Evolutionary conservation across 225 moss, liverwort and hornwort genomes (phyloP).

Genomic region (Physcomitrellopsis africana): DNA sequence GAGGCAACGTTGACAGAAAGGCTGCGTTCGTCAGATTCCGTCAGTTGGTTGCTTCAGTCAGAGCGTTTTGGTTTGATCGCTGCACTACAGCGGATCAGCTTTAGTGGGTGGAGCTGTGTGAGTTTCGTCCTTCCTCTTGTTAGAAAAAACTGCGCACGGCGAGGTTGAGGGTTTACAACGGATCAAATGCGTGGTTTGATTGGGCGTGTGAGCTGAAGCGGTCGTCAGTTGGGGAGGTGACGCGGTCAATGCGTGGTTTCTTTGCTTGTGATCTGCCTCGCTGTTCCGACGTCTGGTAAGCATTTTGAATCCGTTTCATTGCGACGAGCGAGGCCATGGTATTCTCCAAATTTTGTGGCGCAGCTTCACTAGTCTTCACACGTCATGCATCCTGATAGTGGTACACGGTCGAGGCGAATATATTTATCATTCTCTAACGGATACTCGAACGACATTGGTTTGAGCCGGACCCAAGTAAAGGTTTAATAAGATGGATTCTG

Average conservation of each 20-base stretch:
- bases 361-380: not conserved
- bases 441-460: not conserved
- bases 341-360: not conserved
- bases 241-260: conserved; percentile 19
- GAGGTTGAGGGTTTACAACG: not conserved
- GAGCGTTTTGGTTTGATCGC: not conserved
- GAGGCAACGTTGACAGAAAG: not conserved
- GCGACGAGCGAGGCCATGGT: not conserved
- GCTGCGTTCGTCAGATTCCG: not conserved
- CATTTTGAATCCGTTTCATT: not conserved
- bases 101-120: not conserved
- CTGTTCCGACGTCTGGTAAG: conserved; percentile 33
- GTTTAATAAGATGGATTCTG: no score
- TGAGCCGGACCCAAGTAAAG: not conserved
- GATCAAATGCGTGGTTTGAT: not conserved
- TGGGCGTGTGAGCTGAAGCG: not conserved
- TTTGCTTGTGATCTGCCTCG: conserved; percentile 16
- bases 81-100: not conserved
- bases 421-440: no score
- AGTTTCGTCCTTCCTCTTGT: not conserved
- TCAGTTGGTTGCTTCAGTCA: no score
- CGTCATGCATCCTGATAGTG: not conserved
- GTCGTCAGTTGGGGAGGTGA: not conserved
- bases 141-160: conserved; percentile 3
- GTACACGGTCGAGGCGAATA: not conserved